Evolutionary conservation across 2,329 filamentous ascomycete genomes (phyloP), one percentile per base, ranked within the genome.

Genomic region (Zasmidium angulare): DNA sequence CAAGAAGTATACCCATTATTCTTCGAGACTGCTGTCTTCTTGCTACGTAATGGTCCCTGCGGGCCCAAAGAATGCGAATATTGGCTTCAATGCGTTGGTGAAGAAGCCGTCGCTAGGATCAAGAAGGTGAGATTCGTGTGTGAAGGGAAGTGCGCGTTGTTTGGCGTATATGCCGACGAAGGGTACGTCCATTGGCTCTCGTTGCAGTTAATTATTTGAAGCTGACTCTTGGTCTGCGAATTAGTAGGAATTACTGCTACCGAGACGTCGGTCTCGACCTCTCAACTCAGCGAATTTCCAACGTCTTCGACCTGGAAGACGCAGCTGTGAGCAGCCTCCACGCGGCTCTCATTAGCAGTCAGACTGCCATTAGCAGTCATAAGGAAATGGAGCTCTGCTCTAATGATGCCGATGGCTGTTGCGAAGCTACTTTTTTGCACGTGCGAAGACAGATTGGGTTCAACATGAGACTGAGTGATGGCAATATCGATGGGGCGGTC

Each of bases 201-300:
- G n/a, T n/a, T n/a, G n/a, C n/a, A n/a, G n/a, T n/a, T n/a, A n/a
- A n/a, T n/a, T n/a, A n/a, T n/a, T n/a, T n/a, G n/a, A n/a, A n/a
- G n/a, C n/a, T 46, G 31, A 51, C 48, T n/a, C 22, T 4, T 53
- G 17, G 6, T 26, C 31, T 40, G 12, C 26, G n/a, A n/a, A 22
- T 6, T 26, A 58, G 56, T n/a, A 58, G 50, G 17, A 51, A 59
- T 29, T 59, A 55, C 46, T 59, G 56, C 29, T 20, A 54, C 31
- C 50, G 56, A 10, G 21, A 24, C 23, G 22, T 31, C n/a, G 6
- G 14, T 4, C 31, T 57, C 14, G 55, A 57, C 36, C 31, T 50
- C 24, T 29, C n/a, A 17, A 29, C 14, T 7, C 29, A 11, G 6
- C 22, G 23, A 6, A 40, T 43, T 2, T 21, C 29, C 53, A 21